Evolutionary conservation across 306 rosid species (phyloP), one percentile per base, ranked within the genome.

Genomic region (Dalbergia cultrata): DNA sequence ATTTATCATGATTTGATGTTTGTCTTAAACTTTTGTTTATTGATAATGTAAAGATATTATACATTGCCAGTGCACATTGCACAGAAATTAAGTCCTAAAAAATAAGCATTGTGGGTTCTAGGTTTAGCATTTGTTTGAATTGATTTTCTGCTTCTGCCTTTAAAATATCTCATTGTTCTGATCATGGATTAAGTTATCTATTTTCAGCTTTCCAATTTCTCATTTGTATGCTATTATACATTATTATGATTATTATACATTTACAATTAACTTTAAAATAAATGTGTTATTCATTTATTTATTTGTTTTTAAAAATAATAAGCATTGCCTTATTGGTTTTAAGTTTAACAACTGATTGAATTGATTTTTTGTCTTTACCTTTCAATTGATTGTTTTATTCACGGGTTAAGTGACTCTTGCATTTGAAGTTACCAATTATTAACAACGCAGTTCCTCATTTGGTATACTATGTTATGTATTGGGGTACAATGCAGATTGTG

Each of bases 401-500:
- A 66, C 39, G 14, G 44, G 37, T 61, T 80, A 17, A 17, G 52
- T 64, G 68, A 22, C 12, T 57, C 8, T 13, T 67, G 16, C 13
- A 52, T 60, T 50, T 61, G 10, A 16, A 39, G 26, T 63, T 53
- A 58, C 10, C 26, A 8, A 59, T 61, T 57, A 33, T 26, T 41
- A 26, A n/a, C 52, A 33, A 13, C 62, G 66, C 33, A 13, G 57
- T 9, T 68, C 60, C 61, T 77, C 8, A 17, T 68, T 66, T 63
- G 73, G 11, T 59, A 8, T 66, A 5, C 62, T 26, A 12, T 74
- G 68, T 62, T 39, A 34, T 76, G 69, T 68, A 45, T 67, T 89
- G 63, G 77, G 49, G 65, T 43, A 64, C 57, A 76, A 11, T 86
- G 82, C 91, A 95, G 99, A 95, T 93, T 84, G 98, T 95, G 69